Evolutionary conservation across 495 filamentous ascomycete species (phyloP).

Genomic region (Trichoderma virens): DNA sequence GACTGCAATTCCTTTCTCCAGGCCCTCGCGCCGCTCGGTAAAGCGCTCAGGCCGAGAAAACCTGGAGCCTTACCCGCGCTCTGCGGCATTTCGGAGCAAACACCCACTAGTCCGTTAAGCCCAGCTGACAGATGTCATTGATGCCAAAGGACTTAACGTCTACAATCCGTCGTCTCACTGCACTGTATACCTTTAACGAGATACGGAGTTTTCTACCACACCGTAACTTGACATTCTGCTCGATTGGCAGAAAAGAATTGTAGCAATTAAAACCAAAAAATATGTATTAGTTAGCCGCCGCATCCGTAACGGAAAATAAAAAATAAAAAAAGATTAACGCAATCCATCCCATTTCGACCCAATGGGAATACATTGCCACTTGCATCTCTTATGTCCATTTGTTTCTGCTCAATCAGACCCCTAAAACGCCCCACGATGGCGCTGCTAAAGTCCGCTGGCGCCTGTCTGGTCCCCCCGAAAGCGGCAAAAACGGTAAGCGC

Average conservation of each 20-base stretch:
- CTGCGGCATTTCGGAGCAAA: background rate
- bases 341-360: too few relatives aligned
- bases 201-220: background rate
- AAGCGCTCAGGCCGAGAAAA: background rate
- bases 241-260: too few relatives aligned
- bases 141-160: background rate
- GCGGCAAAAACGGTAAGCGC: background rate
- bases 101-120: background rate
- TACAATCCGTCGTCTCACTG: background rate
- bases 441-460: background rate
- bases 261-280: too few relatives aligned
- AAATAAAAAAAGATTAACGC: background rate
- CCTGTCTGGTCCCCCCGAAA: background rate
- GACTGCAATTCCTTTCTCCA: background rate
- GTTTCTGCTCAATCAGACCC: background rate
- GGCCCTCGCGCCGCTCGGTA: background rate
- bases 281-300: constrained; percentile 1
- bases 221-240: background rate
- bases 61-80: background rate
- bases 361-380: background rate
- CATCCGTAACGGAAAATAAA: background rate
- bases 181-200: too few relatives aligned
- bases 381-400: background rate
- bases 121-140: background rate
- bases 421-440: background rate